Evolutionary conservation across 2,329 filamentous ascomycete genomes (phyloP).

Genomic region (Fusarium camptoceras): DNA sequence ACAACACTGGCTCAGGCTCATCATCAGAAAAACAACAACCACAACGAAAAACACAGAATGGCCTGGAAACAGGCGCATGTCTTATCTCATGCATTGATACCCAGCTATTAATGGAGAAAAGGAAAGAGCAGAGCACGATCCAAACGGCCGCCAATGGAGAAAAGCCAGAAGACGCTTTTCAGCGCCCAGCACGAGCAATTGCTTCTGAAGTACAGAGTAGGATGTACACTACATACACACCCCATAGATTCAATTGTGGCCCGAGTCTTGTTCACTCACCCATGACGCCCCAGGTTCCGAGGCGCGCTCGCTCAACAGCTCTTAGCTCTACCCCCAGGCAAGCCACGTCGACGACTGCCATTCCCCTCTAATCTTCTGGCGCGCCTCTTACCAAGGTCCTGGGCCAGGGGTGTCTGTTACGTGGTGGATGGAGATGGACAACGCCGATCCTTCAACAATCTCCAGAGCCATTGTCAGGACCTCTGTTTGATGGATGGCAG

Average conservation of each 20-base stretch:
- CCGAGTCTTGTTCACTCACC: conserved; percentile 35
- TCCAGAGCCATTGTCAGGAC: conserved; percentile 40
- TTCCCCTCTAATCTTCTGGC: conserved; percentile 45
- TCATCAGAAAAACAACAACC: conserved; percentile 1
- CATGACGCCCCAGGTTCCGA: conserved; percentile 39
- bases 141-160: conserved; percentile 20
- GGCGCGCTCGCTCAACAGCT: conserved; percentile 23
- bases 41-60: background rate
- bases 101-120: conserved; percentile 13
- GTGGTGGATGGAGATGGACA: conserved; percentile 36
- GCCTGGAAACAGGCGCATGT: background rate
- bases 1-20: background rate
- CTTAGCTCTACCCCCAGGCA: conserved; percentile 41
- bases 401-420: conserved; percentile 42
- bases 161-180: conserved; percentile 32
- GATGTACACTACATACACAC: conserved; percentile 39
- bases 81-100: conserved; percentile 28
- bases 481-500: conserved; percentile 18
- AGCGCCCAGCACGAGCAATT: conserved; percentile 34
- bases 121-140: conserved; percentile 23
- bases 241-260: conserved; percentile 18
- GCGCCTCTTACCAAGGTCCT: conserved; percentile 43
- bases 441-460: conserved; percentile 45
- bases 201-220: conserved; percentile 19
- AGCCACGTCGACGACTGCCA: conserved; percentile 42